Base-by-base conservation (phyloP, 164 flowering plant species). In the Vitis rupestris region DNA sequence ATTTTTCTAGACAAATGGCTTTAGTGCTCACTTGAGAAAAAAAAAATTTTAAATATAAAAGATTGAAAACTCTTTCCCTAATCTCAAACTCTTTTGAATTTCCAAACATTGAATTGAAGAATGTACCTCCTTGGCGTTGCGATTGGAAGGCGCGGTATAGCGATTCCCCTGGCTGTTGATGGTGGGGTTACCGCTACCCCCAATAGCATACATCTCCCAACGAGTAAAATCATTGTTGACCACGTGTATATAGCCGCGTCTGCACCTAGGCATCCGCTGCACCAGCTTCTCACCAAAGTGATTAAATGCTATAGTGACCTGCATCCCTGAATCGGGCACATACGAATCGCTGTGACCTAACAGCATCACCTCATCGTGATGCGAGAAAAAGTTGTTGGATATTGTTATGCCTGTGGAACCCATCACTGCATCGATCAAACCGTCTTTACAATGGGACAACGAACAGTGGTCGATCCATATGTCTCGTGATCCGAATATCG, bases 331-430 rank as follows among this genome's bases (percentile, higher is more conserved):
- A 69, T 77, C 82, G 2, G 82, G 84, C 62, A 60, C 8, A 65
- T 77, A 82, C 61, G 70, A 61, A 50, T 81, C 84, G 72, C 85
- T 85, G 74, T 88, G 92, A 3, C 92, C 92, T 44, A 88, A 51
- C 63, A 88, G 72, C 88, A 88, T 88, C 64, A 88, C 92, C 74
- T 88, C 92, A 58, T 88, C 80, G 81, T 88, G 92, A 37, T 85
- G 88, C 14, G 88, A 82, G 75, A 88, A 88, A 54, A 67, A 78
- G 70, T 77, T 84, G 78, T 88, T 88, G 0, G 92, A 86, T 6
- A 88, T 79, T 0, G 92, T 85, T 56, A 88, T 82, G 65, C 79
- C 90, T 1, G 92, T 85, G 54, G 92, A 88, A 55, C 92, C 92
- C 86, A 86, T 85, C 61, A 88, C 85, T 2, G 79, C 87, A 56